Percentiles rank a stretch among this genome's conserved stretches.
Evolutionary conservation across 2,329 filamentous ascomycete genomes (phyloP).

Genomic region (Fusarium marasasianum): DNA sequence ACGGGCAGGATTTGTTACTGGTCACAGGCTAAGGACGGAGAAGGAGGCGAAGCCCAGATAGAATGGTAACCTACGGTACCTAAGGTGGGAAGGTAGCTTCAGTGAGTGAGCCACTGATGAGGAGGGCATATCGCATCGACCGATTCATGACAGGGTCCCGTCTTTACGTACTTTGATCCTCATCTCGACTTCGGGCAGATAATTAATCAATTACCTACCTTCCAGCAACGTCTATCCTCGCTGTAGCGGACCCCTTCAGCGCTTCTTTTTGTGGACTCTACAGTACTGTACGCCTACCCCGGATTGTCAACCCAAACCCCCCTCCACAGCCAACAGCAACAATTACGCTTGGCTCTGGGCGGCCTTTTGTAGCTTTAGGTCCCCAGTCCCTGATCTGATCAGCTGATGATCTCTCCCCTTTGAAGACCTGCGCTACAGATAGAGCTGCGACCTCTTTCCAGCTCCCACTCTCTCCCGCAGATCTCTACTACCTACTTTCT

Average conservation of each 20-base stretch:
- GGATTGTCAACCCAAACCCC: conserved; percentile 38
- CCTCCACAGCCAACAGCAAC: conserved; percentile 34
- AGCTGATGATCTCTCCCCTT: conserved; percentile 46
- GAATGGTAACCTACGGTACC: conserved; percentile 1
- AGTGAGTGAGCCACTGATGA: conserved; percentile 1
- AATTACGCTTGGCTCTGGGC: conserved; percentile 31
- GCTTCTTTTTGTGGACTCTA: conserved; percentile 34
- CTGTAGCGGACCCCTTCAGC: conserved; percentile 35
- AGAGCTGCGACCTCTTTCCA: conserved; percentile 39
- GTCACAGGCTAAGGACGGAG: conserved; percentile 2
- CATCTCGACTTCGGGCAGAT: background rate
- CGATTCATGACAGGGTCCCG: background rate
- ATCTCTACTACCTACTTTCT: conserved; percentile 25
- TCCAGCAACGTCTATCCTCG: conserved; percentile 13
- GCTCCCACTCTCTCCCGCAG: conserved; percentile 34
- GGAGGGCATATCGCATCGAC: background rate
- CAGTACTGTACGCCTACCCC: conserved; percentile 35
- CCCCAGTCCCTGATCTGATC: conserved; percentile 38
- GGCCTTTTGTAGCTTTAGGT: conserved; percentile 26
- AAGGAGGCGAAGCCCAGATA: conserved; percentile 26
- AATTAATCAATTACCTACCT: background rate
- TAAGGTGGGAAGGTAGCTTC: background rate
- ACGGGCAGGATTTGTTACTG: background rate
- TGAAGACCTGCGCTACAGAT: conserved; percentile 37
- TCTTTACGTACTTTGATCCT: background rate